These are phyloP conservation scores for Ogataea hybrid DNA, from an alignment of 1,139 yeast genomes.

Conservation along the genomic window DNA sequence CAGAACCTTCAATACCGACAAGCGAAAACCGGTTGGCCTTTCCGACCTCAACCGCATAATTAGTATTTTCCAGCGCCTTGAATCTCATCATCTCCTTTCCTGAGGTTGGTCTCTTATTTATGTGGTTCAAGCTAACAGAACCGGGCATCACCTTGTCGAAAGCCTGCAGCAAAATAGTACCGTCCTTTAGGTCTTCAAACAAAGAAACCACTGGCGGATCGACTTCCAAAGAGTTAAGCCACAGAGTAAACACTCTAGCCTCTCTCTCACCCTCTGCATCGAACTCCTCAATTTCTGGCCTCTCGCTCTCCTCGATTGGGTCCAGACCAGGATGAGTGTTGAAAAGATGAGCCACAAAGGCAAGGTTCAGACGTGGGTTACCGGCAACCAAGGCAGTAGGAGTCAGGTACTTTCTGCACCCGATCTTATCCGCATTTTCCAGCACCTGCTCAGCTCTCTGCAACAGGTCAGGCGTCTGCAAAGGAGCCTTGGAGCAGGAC, in stretches of 20 bases:
- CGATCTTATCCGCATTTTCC: slow-evolving; percentile 83
- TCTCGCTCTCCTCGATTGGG: slow-evolving; percentile 90
- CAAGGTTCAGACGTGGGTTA: slow-evolving; percentile 92
- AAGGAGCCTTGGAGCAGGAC: slow-evolving; percentile 75
- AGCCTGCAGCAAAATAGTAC: slow-evolving; percentile 84
- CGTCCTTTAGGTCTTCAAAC: slow-evolving; percentile 95
- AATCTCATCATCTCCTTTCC: slow-evolving; percentile 80
- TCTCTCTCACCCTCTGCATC: slow-evolving; percentile 99
- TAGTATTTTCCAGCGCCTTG: slow-evolving; percentile 94
- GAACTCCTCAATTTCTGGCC: slow-evolving; percentile 86
- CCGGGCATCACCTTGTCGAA: slow-evolving; percentile 96
- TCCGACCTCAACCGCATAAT: slow-evolving; percentile 95
- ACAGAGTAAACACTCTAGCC: slow-evolving; percentile 95
- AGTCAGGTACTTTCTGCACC: slow-evolving; percentile 91
- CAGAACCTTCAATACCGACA: slow-evolving; percentile 98
- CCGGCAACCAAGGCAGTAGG: slow-evolving; percentile 94
- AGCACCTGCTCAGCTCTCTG: slow-evolving; percentile 86
- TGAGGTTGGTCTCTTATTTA: slow-evolving; percentile 74
- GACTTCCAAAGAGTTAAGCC: slow-evolving; percentile 96
- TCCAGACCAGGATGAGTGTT: slow-evolving; percentile 96
- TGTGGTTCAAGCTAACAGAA: slow-evolving; percentile 73
- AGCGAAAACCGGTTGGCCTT: slow-evolving; percentile 87
- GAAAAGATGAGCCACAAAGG: slow-evolving; percentile 95
- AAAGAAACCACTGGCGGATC: slow-evolving; percentile 90
- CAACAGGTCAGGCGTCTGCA: slow-evolving; percentile 68